Conservation (phyloP, 2,329 filamentous ascomycete species). For the Diaporthe sp. region DNA sequence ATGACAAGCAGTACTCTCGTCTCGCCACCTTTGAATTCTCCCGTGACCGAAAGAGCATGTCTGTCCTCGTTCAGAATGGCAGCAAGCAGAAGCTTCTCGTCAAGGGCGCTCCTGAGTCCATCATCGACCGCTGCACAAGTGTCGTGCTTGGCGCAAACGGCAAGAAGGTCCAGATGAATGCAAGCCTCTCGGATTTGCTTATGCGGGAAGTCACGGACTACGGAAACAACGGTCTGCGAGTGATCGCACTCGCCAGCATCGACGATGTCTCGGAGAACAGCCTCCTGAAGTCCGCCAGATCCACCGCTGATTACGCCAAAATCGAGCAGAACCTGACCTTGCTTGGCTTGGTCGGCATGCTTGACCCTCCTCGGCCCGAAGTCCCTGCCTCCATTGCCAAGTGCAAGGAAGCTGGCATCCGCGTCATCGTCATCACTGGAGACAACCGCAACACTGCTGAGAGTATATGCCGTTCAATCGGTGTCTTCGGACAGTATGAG, state of each 20-base stretch:
- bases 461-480: slow-evolving; percentile 97
- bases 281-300: slow-evolving; percentile 79
- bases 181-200: slow-evolving; percentile 76
- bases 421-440: slow-evolving; percentile 97
- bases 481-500: slow-evolving; percentile 85
- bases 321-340: slow-evolving; percentile 96
- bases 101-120: slow-evolving; percentile 94
- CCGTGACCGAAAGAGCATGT: slow-evolving; percentile 99
- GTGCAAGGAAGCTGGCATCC: slow-evolving; percentile 93
- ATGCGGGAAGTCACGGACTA: slow-evolving; percentile 87
- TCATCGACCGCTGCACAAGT: slow-evolving; percentile 91
- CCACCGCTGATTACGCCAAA: slow-evolving; percentile 83
- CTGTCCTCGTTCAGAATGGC: slow-evolving; percentile 82
- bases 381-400: slow-evolving; percentile 87
- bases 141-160: slow-evolving; percentile 82
- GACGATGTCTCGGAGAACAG: slow-evolving; percentile 79
- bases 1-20: slow-evolving; percentile 79
- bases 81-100: slow-evolving; percentile 84
- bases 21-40: slow-evolving; percentile 97
- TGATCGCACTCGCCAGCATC: slow-evolving; percentile 91
- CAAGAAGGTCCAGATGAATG: slow-evolving; percentile 78
- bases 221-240: slow-evolving; percentile 90
- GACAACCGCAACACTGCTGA: slow-evolving; percentile 98
- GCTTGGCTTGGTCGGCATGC: slow-evolving; percentile 93
- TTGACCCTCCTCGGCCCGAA: slow-evolving; percentile 94